Percentiles rank a stretch among this genome's conserved stretches.
Conservation (phyloP, 106 monocot species). For the Ottelia alismoides region DNA sequence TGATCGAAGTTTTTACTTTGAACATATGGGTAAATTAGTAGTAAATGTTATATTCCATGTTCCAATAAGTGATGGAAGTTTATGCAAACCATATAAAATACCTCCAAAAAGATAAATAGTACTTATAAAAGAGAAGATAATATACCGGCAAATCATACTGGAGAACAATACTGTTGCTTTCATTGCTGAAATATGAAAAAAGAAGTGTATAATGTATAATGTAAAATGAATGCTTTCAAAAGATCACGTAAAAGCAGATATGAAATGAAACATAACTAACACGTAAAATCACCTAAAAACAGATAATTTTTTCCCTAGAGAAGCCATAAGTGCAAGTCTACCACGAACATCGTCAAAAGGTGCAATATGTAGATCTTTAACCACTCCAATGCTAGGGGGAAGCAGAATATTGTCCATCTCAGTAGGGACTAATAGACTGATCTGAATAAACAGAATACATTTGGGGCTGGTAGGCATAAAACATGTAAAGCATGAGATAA, state of each 20-base stretch:
- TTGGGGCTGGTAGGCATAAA: no score
- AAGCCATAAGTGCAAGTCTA: slow-evolving; percentile 61
- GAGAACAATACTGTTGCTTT: slow-evolving; percentile 68
- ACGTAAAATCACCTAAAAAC: slow-evolving; percentile 51
- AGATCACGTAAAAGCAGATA: not conserved
- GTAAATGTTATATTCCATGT: no score
- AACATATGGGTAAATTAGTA: no score
- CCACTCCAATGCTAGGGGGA: slow-evolving; percentile 49
- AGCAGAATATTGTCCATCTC: slow-evolving; percentile 49
- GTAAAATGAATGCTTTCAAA: no score
- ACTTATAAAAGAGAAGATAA: slow-evolving; percentile 4
- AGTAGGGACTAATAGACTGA: slow-evolving; percentile 37
- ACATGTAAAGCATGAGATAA: no score
- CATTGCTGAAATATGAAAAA: slow-evolving; percentile 37
- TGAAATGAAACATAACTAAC: not conserved
- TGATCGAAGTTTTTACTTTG: no score
- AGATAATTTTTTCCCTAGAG: slow-evolving; percentile 70
- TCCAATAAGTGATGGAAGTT: no score
- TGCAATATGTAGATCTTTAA: slow-evolving; percentile 47
- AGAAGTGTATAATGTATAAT: not conserved
- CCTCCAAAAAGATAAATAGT: not conserved
- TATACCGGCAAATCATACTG: slow-evolving; percentile 81
- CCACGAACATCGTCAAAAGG: slow-evolving; percentile 19
- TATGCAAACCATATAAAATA: no score
- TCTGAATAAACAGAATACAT: slow-evolving; percentile 21